Percentiles rank a stretch among this genome's conserved stretches.
phyloP scores from a whole-genome alignment of 2,329 filamentous ascomycete species.

The Pestalotiopsis sp. region DNA sequence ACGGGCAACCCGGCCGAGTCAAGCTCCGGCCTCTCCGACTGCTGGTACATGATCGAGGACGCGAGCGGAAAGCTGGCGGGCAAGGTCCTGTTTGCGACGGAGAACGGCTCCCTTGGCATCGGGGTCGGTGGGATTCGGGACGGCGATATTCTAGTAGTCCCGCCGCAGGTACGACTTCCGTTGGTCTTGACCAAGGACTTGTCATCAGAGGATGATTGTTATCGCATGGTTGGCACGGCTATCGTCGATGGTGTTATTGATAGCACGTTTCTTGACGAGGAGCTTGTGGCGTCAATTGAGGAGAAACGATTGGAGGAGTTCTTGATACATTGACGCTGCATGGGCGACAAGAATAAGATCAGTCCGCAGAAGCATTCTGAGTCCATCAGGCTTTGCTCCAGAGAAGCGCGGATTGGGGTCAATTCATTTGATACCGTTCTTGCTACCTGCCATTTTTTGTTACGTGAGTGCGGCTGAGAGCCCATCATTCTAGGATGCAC shows the following conservation, averaged over 20 bases:
- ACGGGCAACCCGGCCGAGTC: not conserved
- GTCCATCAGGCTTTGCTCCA: no score
- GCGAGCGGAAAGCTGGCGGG: not conserved
- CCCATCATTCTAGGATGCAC: no score
- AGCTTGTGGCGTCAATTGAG: not conserved
- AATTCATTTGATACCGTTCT: no score
- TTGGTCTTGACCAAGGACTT: not conserved
- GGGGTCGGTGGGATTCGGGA: not conserved
- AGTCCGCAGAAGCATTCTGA: no score
- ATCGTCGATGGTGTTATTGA: not conserved
- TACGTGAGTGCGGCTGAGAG: no score
- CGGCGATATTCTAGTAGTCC: not conserved
- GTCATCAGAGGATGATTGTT: not conserved
- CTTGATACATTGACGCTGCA: not conserved
- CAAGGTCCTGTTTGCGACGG: not conserved
- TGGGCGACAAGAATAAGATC: no score
- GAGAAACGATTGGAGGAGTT: not conserved
- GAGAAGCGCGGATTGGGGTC: no score
- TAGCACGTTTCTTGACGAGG: not conserved
- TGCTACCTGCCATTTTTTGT: no score
- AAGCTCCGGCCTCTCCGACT: not conserved
- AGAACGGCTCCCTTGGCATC: not conserved
- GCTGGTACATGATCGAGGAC: not conserved
- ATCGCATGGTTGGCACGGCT: not conserved
- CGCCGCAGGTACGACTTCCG: not conserved